Evolutionary conservation across 768 basidiomycete species (phyloP).

Genomic region (Hygrocybe punicea): DNA sequence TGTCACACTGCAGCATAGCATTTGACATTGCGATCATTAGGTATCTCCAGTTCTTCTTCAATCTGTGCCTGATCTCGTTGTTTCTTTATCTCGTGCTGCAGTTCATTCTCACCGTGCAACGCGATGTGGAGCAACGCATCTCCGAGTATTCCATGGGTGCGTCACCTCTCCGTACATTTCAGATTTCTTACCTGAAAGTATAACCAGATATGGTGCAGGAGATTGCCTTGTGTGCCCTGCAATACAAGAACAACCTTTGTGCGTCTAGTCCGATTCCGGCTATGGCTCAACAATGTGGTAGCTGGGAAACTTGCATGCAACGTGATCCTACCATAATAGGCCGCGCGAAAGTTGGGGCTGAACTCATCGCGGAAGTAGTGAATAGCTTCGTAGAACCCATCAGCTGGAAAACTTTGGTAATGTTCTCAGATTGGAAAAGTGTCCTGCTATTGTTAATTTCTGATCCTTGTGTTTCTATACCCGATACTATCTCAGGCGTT

Average conservation of each 20-base stretch:
- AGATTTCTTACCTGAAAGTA: conserved; percentile 4
- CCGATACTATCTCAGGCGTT: conserved; percentile 48
- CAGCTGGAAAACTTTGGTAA: conserved; percentile 92
- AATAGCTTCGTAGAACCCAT: conserved; percentile 97
- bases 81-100: conserved; percentile 82
- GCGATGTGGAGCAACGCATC: conserved; percentile 85
- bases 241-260: conserved; percentile 83
- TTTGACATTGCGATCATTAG: conserved; percentile 36
- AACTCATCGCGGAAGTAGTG: conserved; percentile 93
- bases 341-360: conserved; percentile 85
- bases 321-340: conserved; percentile 88
- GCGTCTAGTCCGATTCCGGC: conserved; percentile 74
- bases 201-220: conserved; percentile 83
- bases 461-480: conserved; percentile 4
- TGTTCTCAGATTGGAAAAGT: conserved; percentile 4
- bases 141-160: conserved; percentile 85
- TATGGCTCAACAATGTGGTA: conserved; percentile 79
- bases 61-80: conserved; percentile 75
- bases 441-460: conserved; percentile 2
- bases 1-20: conserved; percentile 1
- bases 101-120: conserved; percentile 86
- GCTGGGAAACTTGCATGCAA: conserved; percentile 95
- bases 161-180: conserved; percentile 24
- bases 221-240: conserved; percentile 79
- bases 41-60: conserved; percentile 94